A percentile compares a stretch with the other conserved stretches of the same genome.
phyloP scores from a whole-genome alignment of 371 early-diverging fungal species.

The Mucor racemosus region DNA sequence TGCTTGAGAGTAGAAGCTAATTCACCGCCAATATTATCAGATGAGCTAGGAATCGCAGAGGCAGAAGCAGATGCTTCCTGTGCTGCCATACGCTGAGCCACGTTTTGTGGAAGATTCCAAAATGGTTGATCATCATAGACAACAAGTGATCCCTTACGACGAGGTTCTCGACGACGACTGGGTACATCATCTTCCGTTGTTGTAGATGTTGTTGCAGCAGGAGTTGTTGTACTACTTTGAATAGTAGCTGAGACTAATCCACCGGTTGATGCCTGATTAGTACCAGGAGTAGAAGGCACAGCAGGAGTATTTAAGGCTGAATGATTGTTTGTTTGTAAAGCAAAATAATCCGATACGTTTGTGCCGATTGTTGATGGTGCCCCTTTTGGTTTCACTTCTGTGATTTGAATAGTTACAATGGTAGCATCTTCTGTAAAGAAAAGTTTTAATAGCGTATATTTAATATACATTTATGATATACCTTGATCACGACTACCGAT shows the following conservation, averaged over 20 bases:
- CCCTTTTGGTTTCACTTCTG: conserved; percentile 32
- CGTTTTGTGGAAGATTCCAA: conserved; percentile 33
- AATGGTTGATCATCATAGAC: conserved; percentile 65
- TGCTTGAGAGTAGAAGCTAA: conserved; percentile 26
- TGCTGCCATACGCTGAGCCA: conserved; percentile 25
- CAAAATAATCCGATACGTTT: conserved; percentile 33
- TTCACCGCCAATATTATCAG: conserved; percentile 29
- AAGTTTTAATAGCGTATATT: background rate
- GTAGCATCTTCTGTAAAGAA: conserved; percentile 37
- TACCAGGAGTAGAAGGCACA: background rate
- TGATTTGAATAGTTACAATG: conserved; percentile 42
- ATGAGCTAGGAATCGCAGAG: conserved; percentile 28
- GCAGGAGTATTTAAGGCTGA: conserved; percentile 37
- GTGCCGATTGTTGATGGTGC: conserved; percentile 28
- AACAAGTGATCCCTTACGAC: conserved; percentile 65
- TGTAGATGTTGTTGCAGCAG: conserved; percentile 20
- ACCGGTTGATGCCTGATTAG: background rate
- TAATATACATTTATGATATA: background rate
- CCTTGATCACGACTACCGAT: conserved; percentile 39
- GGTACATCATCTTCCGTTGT: conserved; percentile 25
- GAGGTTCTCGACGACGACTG: conserved; percentile 40
- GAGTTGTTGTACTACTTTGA: too few relatives aligned
- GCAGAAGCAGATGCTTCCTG: conserved; percentile 33
- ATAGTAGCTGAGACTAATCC: background rate
- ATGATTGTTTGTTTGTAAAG: conserved; percentile 30